Conservation (phyloP, 2,329 filamentous ascomycete species). For the Fusarium phyllophilum region DNA sequence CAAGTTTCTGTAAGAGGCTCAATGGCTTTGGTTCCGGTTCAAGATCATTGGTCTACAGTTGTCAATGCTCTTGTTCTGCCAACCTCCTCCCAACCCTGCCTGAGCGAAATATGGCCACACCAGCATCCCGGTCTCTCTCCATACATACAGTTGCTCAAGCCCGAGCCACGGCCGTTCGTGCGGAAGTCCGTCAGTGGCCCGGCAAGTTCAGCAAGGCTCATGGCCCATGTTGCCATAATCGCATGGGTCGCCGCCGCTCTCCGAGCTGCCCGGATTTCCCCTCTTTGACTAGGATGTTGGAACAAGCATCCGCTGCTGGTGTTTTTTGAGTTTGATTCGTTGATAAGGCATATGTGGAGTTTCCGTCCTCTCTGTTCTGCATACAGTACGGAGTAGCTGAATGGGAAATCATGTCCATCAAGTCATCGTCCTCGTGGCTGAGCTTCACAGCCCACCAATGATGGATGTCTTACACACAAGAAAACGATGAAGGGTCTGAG, state of each 20-base stretch:
- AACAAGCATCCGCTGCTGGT: conserved; percentile 31
- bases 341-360: conserved; percentile 13
- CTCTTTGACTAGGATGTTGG: conserved; percentile 33
- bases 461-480: conserved; percentile 35
- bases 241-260: conserved; percentile 33
- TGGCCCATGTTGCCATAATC: conserved; percentile 14
- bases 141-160: conserved; percentile 29
- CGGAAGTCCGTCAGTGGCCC: conserved; percentile 37
- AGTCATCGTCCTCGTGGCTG: conserved; percentile 34
- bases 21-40: background rate
- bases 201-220: background rate
- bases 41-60: conserved; percentile 20
- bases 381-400: too few species aligned
- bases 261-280: conserved; percentile 36
- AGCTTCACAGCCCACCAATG: conserved; percentile 26
- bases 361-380: background rate
- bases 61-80: conserved; percentile 34
- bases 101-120: conserved; percentile 40
- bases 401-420: conserved; percentile 1
- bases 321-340: conserved; percentile 21
- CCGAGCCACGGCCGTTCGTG: conserved; percentile 41
- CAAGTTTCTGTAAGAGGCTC: conserved; percentile 1
- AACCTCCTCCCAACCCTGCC: conserved; percentile 28
- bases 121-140: conserved; percentile 31
- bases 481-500: conserved; percentile 25